Conservation (phyloP, 768 basidiomycete species). For the Mycena leptocephala region DNA sequence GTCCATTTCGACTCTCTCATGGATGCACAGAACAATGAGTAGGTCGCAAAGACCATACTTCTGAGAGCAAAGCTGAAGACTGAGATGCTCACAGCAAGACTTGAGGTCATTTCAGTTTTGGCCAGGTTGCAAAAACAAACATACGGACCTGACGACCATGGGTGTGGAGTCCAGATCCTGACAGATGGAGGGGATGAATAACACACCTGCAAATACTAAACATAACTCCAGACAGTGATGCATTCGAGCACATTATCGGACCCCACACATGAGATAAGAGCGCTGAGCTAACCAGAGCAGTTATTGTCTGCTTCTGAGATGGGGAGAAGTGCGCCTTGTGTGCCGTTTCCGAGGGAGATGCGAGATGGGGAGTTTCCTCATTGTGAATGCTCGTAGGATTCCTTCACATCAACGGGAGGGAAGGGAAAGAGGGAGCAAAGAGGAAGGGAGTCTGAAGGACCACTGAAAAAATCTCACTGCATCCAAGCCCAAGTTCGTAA, state of each 20-base stretch:
- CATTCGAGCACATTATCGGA: neutral
- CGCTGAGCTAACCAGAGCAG: conserved; percentile 73
- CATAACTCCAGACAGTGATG: neutral
- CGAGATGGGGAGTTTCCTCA: conserved; percentile 54
- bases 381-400: neutral
- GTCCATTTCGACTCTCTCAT: too few relatives aligned
- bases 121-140: neutral
- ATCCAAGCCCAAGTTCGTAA: too few relatives aligned
- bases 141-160: conserved; percentile 67
- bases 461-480: too few relatives aligned
- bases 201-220: conserved; percentile 77
- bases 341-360: conserved; percentile 11
- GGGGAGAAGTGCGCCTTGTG: conserved; percentile 65
- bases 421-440: too few relatives aligned
- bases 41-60: conserved; percentile 67
- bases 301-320: conserved; percentile 65
- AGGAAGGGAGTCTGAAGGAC: too few relatives aligned
- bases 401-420: too few relatives aligned
- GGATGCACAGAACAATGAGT: conserved; percentile 64
- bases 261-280: conserved; percentile 72
- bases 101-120: too few relatives aligned
- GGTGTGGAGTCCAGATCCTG: conserved; percentile 73
- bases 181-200: conserved; percentile 83
- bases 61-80: conserved; percentile 62
- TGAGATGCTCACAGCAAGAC: too few relatives aligned